Conservation (phyloP, 495 filamentous ascomycete genomes). For the Penicillium ucsense region DNA sequence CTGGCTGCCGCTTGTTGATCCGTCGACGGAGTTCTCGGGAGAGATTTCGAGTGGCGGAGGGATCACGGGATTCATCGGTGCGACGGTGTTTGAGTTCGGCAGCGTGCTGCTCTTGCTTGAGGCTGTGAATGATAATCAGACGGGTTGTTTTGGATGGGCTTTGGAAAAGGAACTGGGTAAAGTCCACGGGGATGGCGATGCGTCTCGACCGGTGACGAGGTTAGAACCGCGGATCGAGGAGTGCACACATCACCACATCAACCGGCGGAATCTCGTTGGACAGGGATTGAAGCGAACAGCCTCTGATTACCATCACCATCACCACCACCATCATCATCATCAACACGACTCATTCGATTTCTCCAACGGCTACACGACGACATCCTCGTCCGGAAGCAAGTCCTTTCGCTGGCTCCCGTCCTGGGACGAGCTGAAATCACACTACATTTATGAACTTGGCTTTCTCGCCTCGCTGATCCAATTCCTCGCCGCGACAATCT, state of each 20-base stretch:
- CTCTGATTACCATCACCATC: too few species aligned
- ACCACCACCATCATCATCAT: not conserved
- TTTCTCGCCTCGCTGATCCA: conserved; percentile 56
- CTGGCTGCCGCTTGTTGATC: conserved; percentile 49
- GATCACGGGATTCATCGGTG: conserved; percentile 59
- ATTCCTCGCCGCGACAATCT: conserved; percentile 51
- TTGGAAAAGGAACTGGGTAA: conserved; percentile 39
- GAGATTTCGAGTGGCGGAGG: conserved; percentile 47
- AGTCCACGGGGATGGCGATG: conserved; percentile 7
- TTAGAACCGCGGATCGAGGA: conserved; percentile 19
- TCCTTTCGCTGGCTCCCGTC: conserved; percentile 56
- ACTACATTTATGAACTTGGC: conserved; percentile 59
- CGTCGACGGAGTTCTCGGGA: conserved; percentile 42
- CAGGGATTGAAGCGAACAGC: conserved; percentile 4
- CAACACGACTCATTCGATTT: not conserved
- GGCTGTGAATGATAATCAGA: conserved; percentile 56
- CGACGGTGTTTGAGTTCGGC: conserved; percentile 58
- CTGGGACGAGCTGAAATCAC: conserved; percentile 42
- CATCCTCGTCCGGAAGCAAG: conserved; percentile 8
- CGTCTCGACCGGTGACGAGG: conserved; percentile 1
- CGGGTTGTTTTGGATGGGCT: conserved; percentile 66
- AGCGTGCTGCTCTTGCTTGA: conserved; percentile 57
- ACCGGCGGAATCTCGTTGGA: conserved; percentile 36
- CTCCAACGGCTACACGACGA: conserved; percentile 4
- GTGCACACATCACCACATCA: conserved; percentile 49